Conservation (phyloP, 108 stramenopile species). For the Stephanodiscus minutulus region DNA sequence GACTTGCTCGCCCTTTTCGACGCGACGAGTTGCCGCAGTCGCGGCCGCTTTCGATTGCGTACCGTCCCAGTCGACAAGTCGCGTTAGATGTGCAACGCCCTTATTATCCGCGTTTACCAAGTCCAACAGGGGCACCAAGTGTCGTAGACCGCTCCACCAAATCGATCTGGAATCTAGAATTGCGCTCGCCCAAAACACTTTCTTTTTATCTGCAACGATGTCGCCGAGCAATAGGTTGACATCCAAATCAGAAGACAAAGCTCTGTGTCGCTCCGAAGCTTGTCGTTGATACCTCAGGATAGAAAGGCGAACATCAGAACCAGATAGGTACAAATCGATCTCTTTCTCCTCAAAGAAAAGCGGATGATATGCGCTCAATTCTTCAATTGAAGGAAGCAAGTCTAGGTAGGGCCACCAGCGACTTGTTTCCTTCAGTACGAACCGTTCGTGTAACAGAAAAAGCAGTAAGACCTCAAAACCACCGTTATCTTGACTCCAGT, state of each 20-base stretch:
- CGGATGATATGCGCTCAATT: conserved; percentile 42
- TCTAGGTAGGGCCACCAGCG: conserved; percentile 74
- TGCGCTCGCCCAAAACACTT: conserved; percentile 60
- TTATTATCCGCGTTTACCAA: conserved; percentile 57
- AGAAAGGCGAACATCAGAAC: conserved; percentile 45
- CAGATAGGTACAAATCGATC: conserved; percentile 31
- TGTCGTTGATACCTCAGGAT: conserved; percentile 28
- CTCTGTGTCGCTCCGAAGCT: conserved; percentile 19
- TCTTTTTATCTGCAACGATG: conserved; percentile 25
- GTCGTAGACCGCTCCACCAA: conserved; percentile 77
- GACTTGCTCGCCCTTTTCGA: conserved; percentile 60
- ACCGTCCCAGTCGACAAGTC: conserved; percentile 9
- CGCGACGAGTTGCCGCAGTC: conserved; percentile 49
- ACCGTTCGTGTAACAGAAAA: conserved; percentile 66
- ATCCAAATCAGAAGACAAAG: conserved; percentile 26
- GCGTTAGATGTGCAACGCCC: conserved; percentile 34
- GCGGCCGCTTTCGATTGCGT: conserved; percentile 39
- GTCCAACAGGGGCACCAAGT: conserved; percentile 83
- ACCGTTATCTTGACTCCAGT: conserved; percentile 33
- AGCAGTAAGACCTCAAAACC: conserved; percentile 63
- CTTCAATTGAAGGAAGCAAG: conserved; percentile 56
- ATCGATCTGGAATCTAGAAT: conserved; percentile 74
- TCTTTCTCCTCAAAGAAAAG: conserved; percentile 53
- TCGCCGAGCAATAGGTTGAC: background rate
- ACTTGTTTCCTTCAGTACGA: conserved; percentile 47